Percentiles rank a stretch among this genome's conserved stretches.
These are phyloP conservation scores for Pseudoscleropodium purum DNA, from an alignment of 225 moss, liverwort and hornwort species.

Conservation along the genomic window DNA sequence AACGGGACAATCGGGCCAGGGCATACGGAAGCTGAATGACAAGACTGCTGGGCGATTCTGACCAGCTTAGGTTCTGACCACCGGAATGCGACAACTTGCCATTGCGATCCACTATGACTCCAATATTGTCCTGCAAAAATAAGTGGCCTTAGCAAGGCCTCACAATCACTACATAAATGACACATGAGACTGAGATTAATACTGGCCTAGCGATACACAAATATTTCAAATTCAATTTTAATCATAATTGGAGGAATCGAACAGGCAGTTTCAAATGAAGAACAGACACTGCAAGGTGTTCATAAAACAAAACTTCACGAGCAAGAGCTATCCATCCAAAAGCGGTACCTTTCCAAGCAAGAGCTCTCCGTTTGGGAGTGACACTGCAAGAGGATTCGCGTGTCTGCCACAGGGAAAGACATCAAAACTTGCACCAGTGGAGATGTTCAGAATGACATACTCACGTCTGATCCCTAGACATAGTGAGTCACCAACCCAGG, in stretches of 20 bases:
- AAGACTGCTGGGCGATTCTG: slow-evolving; percentile 73
- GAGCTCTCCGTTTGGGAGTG: slow-evolving; percentile 73
- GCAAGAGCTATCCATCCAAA: background rate
- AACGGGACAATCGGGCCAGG: slow-evolving; percentile 79
- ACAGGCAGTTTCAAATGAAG: background rate
- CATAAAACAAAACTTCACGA: background rate
- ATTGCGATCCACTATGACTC: slow-evolving; percentile 79
- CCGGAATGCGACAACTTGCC: slow-evolving; percentile 76
- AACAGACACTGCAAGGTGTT: background rate
- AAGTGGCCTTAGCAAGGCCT: background rate
- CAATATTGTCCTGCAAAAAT: slow-evolving; percentile 82
- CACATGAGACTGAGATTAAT: background rate
- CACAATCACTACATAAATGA: background rate
- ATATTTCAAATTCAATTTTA: background rate
- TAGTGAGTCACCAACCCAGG: slow-evolving; percentile 78
- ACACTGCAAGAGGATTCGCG: slow-evolving; percentile 59
- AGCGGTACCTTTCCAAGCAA: slow-evolving; percentile 70
- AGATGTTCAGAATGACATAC: slow-evolving; percentile 75
- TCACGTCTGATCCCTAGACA: slow-evolving; percentile 79
- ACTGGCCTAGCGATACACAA: background rate
- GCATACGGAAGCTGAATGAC: slow-evolving; percentile 84
- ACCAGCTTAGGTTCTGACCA: slow-evolving; percentile 88
- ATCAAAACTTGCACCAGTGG: slow-evolving; percentile 60
- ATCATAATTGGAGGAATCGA: background rate
- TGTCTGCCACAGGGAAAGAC: slow-evolving; percentile 84